Conservation (phyloP, 129 eudicot species). For the Escallonia rubra region DNA sequence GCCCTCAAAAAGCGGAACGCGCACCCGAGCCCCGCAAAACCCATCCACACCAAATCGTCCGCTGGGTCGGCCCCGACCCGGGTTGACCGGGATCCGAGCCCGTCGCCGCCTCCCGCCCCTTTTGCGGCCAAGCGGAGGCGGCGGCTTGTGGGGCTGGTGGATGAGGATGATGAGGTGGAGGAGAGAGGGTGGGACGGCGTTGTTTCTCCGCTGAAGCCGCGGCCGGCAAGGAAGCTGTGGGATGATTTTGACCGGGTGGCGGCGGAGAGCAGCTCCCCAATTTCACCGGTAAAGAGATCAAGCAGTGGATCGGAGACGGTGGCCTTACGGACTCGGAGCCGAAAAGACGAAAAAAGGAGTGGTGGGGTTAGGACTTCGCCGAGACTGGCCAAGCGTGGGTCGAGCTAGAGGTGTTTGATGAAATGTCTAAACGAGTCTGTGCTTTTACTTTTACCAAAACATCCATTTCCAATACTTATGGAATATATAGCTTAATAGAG, state of each 20-base stretch:
- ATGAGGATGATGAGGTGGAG: conserved; percentile 13
- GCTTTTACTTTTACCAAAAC: neutral
- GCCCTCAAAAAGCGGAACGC: conserved; percentile 9
- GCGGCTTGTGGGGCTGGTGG: conserved; percentile 18
- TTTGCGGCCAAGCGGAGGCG: conserved; percentile 42
- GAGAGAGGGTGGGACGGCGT: neutral
- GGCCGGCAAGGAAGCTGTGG: conserved; percentile 58
- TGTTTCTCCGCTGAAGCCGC: conserved; percentile 6
- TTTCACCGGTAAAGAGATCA: conserved; percentile 15
- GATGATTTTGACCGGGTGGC: conserved; percentile 78
- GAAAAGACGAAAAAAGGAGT: conserved; percentile 5
- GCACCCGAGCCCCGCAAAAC: no score
- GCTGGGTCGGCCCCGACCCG: neutral
- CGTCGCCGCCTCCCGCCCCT: conserved; percentile 73
- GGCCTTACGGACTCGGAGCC: conserved; percentile 41
- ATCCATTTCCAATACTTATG: no score
- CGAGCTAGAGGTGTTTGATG: conserved; percentile 19
- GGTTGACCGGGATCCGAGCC: neutral
- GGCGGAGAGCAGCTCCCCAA: neutral
- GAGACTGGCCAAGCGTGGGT: conserved; percentile 23
- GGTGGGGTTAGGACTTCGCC: conserved; percentile 29
- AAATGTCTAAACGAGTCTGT: conserved; percentile 16
- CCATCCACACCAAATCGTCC: neutral
- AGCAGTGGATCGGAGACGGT: conserved; percentile 17
- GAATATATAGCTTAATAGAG: no score